A percentile compares a stretch with the other conserved stretches of the same genome.
Evolutionary conservation across 306 rosid genomes (phyloP).

Genomic region (Sicyos baderoa): DNA sequence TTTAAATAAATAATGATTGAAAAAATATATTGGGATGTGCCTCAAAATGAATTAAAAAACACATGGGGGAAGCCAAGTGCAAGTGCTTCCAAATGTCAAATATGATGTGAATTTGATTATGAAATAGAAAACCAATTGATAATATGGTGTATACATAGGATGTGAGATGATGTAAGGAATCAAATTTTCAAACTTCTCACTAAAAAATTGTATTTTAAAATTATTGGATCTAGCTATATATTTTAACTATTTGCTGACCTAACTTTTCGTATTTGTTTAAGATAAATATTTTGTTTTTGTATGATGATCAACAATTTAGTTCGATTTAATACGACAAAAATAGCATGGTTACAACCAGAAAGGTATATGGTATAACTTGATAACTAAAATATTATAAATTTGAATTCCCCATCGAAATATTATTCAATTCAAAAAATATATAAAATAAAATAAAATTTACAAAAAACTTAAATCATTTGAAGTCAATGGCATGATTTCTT

Average conservation of each 20-base stretch:
- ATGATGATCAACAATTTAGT: too few relatives aligned
- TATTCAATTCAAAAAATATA: too few relatives aligned
- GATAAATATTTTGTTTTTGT: neutral
- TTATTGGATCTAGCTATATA: neutral
- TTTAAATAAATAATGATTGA: neutral
- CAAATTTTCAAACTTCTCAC: neutral
- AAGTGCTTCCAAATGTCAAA: neutral
- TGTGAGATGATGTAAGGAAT: conserved; percentile 7
- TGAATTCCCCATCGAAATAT: too few relatives aligned
- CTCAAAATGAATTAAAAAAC: neutral
- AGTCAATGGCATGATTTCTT: too few relatives aligned
- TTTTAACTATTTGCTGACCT: neutral
- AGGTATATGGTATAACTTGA: too few relatives aligned
- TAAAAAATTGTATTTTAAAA: neutral
- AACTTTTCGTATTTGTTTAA: neutral
- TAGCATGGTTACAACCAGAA: too few relatives aligned
- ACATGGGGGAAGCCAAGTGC: neutral
- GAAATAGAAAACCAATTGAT: neutral
- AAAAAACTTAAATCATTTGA: too few relatives aligned
- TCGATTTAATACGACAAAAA: too few relatives aligned
- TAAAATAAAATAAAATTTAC: too few relatives aligned
- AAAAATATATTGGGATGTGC: neutral
- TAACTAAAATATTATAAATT: too few relatives aligned
- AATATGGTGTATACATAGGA: neutral
- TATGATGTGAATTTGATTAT: neutral